Evolutionary conservation across 2,329 filamentous ascomycete species (phyloP).

Genomic region (Helotiales sp.): DNA sequence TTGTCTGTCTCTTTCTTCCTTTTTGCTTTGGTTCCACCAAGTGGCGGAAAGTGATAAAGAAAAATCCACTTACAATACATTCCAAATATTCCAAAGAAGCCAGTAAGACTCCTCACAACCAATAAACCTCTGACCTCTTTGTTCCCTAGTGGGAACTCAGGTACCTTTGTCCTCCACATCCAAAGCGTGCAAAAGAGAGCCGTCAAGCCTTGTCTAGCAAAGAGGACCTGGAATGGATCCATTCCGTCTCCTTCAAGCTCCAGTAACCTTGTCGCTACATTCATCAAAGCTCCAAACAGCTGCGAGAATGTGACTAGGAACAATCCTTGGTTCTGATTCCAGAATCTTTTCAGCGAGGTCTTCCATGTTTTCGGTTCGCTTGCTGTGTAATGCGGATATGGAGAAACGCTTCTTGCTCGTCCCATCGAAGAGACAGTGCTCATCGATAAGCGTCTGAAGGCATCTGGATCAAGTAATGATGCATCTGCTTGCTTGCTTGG

Average conservation of each 20-base stretch:
- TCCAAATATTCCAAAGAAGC: slow-evolving; percentile 78
- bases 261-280: slow-evolving; percentile 73
- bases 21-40: background rate
- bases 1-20: background rate
- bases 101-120: slow-evolving; percentile 65
- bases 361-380: slow-evolving; percentile 21
- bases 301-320: slow-evolving; percentile 73
- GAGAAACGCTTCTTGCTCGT: slow-evolving; percentile 22
- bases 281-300: slow-evolving; percentile 84
- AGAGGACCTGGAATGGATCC: slow-evolving; percentile 83
- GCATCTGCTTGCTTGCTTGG: slow-evolving; percentile 15
- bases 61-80: slow-evolving; percentile 37
- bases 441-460: slow-evolving; percentile 41
- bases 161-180: slow-evolving; percentile 70
- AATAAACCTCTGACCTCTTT: slow-evolving; percentile 68
- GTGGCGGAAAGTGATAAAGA: background rate
- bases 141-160: slow-evolving; percentile 69
- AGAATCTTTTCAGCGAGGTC: slow-evolving; percentile 41
- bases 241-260: slow-evolving; percentile 71
- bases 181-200: slow-evolving; percentile 65
- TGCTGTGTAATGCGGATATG: slow-evolving; percentile 12
- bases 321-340: slow-evolving; percentile 69
- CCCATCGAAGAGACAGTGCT: slow-evolving; percentile 42
- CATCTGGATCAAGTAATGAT: slow-evolving; percentile 34
- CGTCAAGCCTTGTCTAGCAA: slow-evolving; percentile 77